Evolutionary conservation across 1,284 basidiomycete species (phyloP).

Genomic region (Filobasidium uniguttulatum): DNA sequence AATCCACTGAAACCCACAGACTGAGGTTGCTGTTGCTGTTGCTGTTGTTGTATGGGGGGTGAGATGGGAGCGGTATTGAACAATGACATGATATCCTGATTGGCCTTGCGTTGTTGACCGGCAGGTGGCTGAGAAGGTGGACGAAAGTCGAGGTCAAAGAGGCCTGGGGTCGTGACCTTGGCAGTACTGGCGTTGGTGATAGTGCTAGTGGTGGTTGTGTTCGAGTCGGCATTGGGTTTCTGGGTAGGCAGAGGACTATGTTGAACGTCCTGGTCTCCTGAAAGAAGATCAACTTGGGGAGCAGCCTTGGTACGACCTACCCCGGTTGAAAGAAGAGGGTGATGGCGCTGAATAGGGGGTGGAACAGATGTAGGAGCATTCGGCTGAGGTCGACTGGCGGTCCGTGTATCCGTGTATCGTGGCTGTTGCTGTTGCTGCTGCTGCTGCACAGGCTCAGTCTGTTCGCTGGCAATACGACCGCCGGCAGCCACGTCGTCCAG

Average conservation of each 20-base stretch:
- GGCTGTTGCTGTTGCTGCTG: slow-evolving; percentile 15
- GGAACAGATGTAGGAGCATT: neutral
- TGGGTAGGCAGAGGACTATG: neutral
- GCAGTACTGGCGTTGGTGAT: slow-evolving; percentile 10
- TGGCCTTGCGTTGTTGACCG: slow-evolving; percentile 20
- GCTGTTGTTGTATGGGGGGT: slow-evolving; percentile 13
- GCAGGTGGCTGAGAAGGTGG: slow-evolving; percentile 25
- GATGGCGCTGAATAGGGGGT: neutral
- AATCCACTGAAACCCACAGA: neutral
- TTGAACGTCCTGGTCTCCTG: slow-evolving; percentile 4
- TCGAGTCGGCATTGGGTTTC: slow-evolving; percentile 7
- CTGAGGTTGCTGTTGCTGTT: neutral
- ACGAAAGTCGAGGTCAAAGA: slow-evolving; percentile 39
- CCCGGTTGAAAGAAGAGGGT: neutral
- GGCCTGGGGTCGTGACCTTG: slow-evolving; percentile 17
- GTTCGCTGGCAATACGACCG: slow-evolving; percentile 18
- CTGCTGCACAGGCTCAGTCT: slow-evolving; percentile 15
- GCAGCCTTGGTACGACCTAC: neutral
- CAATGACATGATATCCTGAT: slow-evolving; percentile 37
- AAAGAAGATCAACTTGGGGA: neutral
- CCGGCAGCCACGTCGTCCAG: slow-evolving; percentile 46
- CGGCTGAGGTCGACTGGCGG: slow-evolving; percentile 13
- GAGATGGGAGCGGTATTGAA: slow-evolving; percentile 26
- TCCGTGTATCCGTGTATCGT: slow-evolving; percentile 19
- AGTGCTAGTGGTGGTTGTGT: slow-evolving; percentile 14